Evolutionary conservation across 768 basidiomycete species (phyloP).

Genomic region (Arthromyces matolae): DNA sequence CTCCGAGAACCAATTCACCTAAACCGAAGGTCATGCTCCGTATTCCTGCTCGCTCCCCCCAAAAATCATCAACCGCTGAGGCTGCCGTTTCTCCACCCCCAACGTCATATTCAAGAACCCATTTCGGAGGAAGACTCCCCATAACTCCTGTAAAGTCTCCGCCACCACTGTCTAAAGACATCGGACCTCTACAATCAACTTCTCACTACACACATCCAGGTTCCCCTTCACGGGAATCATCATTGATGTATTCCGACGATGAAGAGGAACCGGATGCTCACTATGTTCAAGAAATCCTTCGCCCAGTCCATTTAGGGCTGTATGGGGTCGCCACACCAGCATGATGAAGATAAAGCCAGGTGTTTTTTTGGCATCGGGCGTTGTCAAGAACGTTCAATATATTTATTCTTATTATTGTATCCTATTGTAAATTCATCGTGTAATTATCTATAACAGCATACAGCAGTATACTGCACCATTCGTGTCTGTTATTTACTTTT

Average conservation of each 20-base stretch:
- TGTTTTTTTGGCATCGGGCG: background rate
- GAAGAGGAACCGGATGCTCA: slow-evolving; percentile 11
- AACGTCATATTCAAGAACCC: slow-evolving; percentile 4
- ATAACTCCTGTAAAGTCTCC: slow-evolving; percentile 19
- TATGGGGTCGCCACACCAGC: too few relatives aligned
- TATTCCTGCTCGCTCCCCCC: slow-evolving; percentile 14
- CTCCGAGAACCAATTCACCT: slow-evolving; percentile 15
- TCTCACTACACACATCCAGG: too few relatives aligned
- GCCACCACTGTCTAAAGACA: too few relatives aligned
- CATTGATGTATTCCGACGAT: slow-evolving; percentile 11
- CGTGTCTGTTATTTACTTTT: too few relatives aligned
- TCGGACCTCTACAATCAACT: too few relatives aligned
- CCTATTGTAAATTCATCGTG: too few relatives aligned
- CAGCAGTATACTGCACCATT: too few relatives aligned
- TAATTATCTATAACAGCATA: too few relatives aligned
- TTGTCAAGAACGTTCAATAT: slow-evolving; percentile 4
- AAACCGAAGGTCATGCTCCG: slow-evolving; percentile 5
- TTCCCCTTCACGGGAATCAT: too few relatives aligned
- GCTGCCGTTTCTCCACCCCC: slow-evolving; percentile 13
- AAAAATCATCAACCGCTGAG: slow-evolving; percentile 9
- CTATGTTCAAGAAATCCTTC: slow-evolving; percentile 16
- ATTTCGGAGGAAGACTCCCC: slow-evolving; percentile 2
- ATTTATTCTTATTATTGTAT: slow-evolving; percentile 18
- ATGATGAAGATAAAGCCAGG: slow-evolving; percentile 16
- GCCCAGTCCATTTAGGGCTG: too few relatives aligned